These are phyloP conservation scores for Haematococcus lacustris DNA, from an alignment of 139 green algal genomes.

Conservation along the genomic window DNA sequence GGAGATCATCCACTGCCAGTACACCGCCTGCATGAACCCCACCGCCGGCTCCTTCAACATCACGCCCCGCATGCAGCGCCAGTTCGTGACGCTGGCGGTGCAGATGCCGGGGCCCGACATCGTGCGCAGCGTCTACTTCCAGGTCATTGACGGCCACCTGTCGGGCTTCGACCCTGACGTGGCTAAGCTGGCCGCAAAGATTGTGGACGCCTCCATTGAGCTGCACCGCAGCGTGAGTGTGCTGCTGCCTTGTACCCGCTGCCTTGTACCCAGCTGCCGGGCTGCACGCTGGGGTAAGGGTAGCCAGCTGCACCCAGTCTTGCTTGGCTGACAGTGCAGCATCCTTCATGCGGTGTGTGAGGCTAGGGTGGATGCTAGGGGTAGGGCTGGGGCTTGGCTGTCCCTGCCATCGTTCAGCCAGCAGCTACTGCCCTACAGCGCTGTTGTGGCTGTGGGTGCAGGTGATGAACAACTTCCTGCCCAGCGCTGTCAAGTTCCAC, in stretches of 20 bases:
- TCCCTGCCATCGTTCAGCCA: too few species aligned
- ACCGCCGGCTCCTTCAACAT: constrained; percentile 84
- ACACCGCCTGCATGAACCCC: constrained; percentile 83
- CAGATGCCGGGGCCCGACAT: constrained; percentile 73
- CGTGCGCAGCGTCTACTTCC: constrained; percentile 56
- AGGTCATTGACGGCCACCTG: constrained; percentile 64
- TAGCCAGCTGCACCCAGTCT: too few species aligned
- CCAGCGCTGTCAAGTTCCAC: constrained; percentile 81
- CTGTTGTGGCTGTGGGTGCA: too few species aligned
- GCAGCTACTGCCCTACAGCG: too few species aligned
- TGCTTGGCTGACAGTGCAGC: too few species aligned
- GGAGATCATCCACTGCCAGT: constrained; percentile 78
- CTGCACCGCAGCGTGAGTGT: constrained; percentile 49
- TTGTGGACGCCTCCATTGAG: constrained; percentile 84
- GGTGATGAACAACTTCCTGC: constrained; percentile 84
- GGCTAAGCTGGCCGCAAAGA: constrained; percentile 45
- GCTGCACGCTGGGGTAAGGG: too few species aligned
- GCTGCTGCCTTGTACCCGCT: too few species aligned
- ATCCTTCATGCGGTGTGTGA: too few species aligned
- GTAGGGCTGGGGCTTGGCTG: too few species aligned
- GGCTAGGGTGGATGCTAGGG: too few species aligned
- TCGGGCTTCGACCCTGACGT: constrained; percentile 60
- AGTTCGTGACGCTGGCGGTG: constrained; percentile 84
- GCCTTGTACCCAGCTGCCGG: too few species aligned
- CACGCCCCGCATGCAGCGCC: constrained; percentile 85